Evolutionary conservation across 345 rosid species (phyloP), one percentile per base, ranked within the genome.

Genomic region (Kandelia obovata): DNA sequence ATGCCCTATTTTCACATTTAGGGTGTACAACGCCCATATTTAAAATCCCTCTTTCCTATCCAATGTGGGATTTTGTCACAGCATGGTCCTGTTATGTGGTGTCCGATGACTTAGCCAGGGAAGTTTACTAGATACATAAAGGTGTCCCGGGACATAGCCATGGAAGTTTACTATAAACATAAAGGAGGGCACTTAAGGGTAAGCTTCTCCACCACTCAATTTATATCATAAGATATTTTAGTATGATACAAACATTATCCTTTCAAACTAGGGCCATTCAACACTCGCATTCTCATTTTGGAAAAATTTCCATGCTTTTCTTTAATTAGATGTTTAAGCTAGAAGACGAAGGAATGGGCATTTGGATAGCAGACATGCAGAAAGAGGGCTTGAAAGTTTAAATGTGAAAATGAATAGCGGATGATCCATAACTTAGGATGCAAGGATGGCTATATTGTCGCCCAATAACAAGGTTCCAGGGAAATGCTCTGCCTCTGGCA

Each of bases 341-440:
- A 61, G 98, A 92, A 87, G 99, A 95, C 66, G 97, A 90, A 64
- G 96, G 96, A 3, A 92, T 95, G 99, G 98, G 99, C 53, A 90
- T 95, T 69, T 95, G 99, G 98, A 92, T 95, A 2, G 79, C 83
- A 0, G 85, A 86, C 6, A 79, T 92, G 84, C 76, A 73, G 73
- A 95, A 85, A 74, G 84, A 81, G 3, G 97, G 99, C 39, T 73
- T 86, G 23, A 69, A 81, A 64, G 88, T 93, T 20, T 20, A 81
- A 70, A 46, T 95, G 87, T 13, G 89, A 87, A 74, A 87, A 83
- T 3, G 97, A 95, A 28, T 90, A 73, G 62, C 84, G 92, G 75
- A 79, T 95, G 75, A 79, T 95, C 77, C 61, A 83, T 62, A 89
- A 83, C 49, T 88, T 63, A 9, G 99, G 99, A 62, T 95, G 99